phyloP scores from a whole-genome alignment of 345 rosid species.

The Lepidium sativum region DNA sequence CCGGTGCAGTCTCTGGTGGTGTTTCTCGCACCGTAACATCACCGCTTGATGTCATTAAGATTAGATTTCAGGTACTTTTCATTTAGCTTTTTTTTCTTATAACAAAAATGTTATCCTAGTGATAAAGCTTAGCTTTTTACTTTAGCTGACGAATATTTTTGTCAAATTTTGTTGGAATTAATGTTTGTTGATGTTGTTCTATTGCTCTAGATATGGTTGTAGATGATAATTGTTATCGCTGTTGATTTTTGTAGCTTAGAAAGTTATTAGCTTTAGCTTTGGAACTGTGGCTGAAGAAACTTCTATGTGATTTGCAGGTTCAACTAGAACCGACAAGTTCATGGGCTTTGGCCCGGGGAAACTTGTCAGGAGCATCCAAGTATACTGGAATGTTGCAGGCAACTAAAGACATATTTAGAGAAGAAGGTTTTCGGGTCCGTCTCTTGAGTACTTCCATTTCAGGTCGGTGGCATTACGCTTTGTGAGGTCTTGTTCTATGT shows the following conservation, averaged over 20 bases:
- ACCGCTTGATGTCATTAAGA: constrained; percentile 97
- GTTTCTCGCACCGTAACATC: constrained; percentile 87
- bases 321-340: constrained; percentile 87
- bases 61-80: constrained; percentile 82
- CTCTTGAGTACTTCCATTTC: not conserved
- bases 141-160: not conserved
- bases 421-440: constrained; percentile 83
- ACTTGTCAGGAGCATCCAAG: constrained; percentile 49
- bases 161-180: not conserved
- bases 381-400: constrained; percentile 94
- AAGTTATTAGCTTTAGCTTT: not conserved
- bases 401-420: constrained; percentile 75
- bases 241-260: constrained; percentile 3
- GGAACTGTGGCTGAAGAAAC: not conserved
- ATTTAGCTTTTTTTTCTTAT: not conserved
- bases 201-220: not conserved
- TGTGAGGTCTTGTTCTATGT: not conserved
- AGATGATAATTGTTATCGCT: not conserved
- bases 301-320: constrained; percentile 43
- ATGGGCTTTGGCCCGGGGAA: constrained; percentile 53
- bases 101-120: not conserved
- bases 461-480: not conserved
- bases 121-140: not conserved
- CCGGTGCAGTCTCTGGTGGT: constrained; percentile 80
- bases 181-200: not conserved